Evolutionary conservation across 768 basidiomycete genomes (phyloP).

Genomic region (Ephemerocybe angulata): DNA sequence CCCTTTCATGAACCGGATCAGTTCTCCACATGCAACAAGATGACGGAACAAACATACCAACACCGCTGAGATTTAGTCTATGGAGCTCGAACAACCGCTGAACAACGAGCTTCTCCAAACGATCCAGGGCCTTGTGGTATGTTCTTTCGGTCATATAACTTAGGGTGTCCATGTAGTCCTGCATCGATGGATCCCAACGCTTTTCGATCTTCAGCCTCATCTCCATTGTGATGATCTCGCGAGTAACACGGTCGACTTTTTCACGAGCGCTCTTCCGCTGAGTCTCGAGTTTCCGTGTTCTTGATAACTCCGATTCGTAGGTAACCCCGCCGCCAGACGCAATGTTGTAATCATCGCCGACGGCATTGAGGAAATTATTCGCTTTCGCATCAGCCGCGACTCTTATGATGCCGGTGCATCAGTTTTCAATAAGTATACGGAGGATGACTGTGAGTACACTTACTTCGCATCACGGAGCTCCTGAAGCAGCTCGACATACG

Average conservation of each 20-base stretch:
- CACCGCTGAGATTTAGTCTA: conserved; percentile 21
- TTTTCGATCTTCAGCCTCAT: conserved; percentile 2
- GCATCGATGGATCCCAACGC: not conserved
- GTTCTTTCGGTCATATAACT: conserved; percentile 7
- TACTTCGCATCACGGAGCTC: not conserved
- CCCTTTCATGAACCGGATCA: not conserved
- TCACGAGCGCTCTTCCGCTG: not conserved
- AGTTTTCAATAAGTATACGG: not conserved
- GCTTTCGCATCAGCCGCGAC: not conserved
- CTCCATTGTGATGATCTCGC: not conserved
- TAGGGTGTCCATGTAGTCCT: conserved; percentile 10
- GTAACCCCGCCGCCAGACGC: not conserved
- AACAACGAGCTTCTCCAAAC: conserved; percentile 18
- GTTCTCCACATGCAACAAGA: too few species aligned
- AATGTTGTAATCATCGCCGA: not conserved
- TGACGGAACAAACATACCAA: conserved; percentile 21
- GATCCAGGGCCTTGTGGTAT: conserved; percentile 17
- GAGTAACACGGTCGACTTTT: not conserved
- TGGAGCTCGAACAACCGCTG: conserved; percentile 21
- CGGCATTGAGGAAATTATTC: not conserved
- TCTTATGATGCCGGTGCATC: not conserved
- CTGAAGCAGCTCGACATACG: conserved; percentile 15
- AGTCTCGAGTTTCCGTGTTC: not conserved
- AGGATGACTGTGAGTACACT: not conserved
- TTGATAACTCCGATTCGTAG: not conserved